These are phyloP conservation scores for Debaryomyces nepalensis DNA, from an alignment of 1,139 yeast species.

Conservation along the genomic window DNA sequence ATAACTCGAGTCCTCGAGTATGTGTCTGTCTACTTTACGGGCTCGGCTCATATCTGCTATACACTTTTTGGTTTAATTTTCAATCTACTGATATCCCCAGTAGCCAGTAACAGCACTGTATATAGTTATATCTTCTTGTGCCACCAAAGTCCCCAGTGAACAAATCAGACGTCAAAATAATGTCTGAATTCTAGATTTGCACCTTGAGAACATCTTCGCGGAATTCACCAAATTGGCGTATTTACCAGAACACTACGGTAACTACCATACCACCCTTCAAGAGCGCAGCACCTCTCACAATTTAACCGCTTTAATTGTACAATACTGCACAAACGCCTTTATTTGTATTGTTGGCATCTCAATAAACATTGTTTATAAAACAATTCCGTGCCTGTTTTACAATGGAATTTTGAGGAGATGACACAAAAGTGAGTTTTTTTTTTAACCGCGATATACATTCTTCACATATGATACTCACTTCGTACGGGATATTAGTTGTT, in stretches of 20 bases:
- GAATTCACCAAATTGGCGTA: slow-evolving; percentile 6
- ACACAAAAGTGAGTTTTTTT: slow-evolving; percentile 8
- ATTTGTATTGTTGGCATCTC: slow-evolving; percentile 6
- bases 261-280: neutral
- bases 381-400: slow-evolving; percentile 8
- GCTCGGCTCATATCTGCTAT: slow-evolving; percentile 9
- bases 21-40: slow-evolving; percentile 11
- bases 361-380: neutral
- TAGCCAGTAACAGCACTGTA: slow-evolving; percentile 1
- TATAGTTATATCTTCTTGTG: neutral
- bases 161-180: too few species aligned
- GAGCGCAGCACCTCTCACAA: neutral
- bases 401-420: slow-evolving; percentile 5
- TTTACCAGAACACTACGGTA: neutral
- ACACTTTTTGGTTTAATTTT: too few species aligned
- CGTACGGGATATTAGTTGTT: slow-evolving; percentile 8
- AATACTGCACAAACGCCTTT: neutral
- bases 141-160: too few species aligned
- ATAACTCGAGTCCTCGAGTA: slow-evolving; percentile 8
- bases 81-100: too few species aligned
- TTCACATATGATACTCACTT: neutral
- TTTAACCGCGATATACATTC: slow-evolving; percentile 11
- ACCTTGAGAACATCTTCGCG: too few species aligned
- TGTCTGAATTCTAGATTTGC: neutral
- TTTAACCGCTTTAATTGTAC: neutral